Conservation (phyloP, 805 yeast species). For the Clavispora santaluciae region DNA sequence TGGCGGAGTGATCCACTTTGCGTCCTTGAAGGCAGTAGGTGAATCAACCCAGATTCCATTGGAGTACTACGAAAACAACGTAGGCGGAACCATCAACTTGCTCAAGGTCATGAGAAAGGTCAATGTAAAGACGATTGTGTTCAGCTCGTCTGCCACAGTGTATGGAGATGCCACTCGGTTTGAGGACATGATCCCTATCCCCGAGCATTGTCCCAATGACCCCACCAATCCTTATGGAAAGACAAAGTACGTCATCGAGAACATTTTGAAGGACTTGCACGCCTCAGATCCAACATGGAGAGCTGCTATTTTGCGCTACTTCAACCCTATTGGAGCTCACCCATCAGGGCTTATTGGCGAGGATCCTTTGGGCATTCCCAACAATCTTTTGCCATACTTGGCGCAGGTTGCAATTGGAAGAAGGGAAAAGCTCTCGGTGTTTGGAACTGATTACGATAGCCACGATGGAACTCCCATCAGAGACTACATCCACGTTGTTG, state of each 20-base stretch:
- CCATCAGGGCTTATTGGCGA: conserved; percentile 78
- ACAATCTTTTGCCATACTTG: conserved; percentile 67
- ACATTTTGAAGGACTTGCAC: conserved; percentile 51
- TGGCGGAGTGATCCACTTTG: conserved; percentile 68
- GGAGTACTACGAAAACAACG: conserved; percentile 63
- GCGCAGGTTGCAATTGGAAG: conserved; percentile 77
- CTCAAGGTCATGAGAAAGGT: conserved; percentile 47
- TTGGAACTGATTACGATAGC: conserved; percentile 66
- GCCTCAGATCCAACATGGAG: conserved; percentile 42
- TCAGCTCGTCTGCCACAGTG: conserved; percentile 78
- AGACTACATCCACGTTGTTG: conserved; percentile 78
- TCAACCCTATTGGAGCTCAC: conserved; percentile 85
- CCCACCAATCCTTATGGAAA: conserved; percentile 78
- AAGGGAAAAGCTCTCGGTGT: conserved; percentile 59
- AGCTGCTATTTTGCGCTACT: conserved; percentile 66
- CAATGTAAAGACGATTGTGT: conserved; percentile 53
- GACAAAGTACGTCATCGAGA: conserved; percentile 65
- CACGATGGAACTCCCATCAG: conserved; percentile 79
- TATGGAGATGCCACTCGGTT: conserved; percentile 78
- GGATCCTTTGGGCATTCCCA: conserved; percentile 74
- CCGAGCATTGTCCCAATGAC: conserved; percentile 69
- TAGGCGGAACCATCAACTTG: conserved; percentile 58
- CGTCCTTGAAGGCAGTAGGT: conserved; percentile 80
- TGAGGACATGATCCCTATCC: conserved; percentile 70
- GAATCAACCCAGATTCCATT: conserved; percentile 68